Evolutionary conservation across 805 yeast species (phyloP).

Genomic region (Allodekkera sacchari): DNA sequence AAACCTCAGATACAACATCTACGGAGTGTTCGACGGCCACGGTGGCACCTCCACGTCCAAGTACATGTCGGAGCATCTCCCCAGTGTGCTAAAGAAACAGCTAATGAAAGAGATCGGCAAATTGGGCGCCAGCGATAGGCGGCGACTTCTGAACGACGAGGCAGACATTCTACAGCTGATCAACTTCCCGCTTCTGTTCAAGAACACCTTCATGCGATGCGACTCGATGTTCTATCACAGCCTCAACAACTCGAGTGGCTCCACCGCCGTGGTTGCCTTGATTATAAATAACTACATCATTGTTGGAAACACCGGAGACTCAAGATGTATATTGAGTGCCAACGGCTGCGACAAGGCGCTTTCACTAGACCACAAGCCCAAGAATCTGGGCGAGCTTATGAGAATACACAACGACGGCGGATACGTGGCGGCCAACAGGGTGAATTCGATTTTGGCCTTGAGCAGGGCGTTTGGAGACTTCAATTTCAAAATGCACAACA

Average conservation of each 20-base stretch:
- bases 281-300: constrained; percentile 36
- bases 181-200: constrained; percentile 25
- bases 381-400: constrained; percentile 48
- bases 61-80: constrained; percentile 37
- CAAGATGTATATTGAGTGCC: constrained; percentile 51
- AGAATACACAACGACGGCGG: constrained; percentile 54
- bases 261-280: constrained; percentile 42
- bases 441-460: constrained; percentile 49
- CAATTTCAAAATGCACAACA: constrained; percentile 33
- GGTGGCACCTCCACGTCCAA: constrained; percentile 63
- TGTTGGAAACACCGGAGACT: constrained; percentile 72
- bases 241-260: constrained; percentile 37
- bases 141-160: constrained; percentile 6
- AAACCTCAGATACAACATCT: constrained; percentile 30
- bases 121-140: constrained; percentile 11
- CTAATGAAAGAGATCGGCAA: constrained; percentile 10
- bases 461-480: constrained; percentile 65
- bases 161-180: constrained; percentile 14
- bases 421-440: constrained; percentile 51
- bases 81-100: constrained; percentile 13
- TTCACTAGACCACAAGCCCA: constrained; percentile 61
- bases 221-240: constrained; percentile 34
- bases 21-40: constrained; percentile 78
- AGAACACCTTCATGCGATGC: constrained; percentile 35
- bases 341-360: constrained; percentile 49